These are phyloP conservation scores for Kalaharituber pfeilii DNA, from an alignment of 2,329 filamentous ascomycete species.

Conservation along the genomic window DNA sequence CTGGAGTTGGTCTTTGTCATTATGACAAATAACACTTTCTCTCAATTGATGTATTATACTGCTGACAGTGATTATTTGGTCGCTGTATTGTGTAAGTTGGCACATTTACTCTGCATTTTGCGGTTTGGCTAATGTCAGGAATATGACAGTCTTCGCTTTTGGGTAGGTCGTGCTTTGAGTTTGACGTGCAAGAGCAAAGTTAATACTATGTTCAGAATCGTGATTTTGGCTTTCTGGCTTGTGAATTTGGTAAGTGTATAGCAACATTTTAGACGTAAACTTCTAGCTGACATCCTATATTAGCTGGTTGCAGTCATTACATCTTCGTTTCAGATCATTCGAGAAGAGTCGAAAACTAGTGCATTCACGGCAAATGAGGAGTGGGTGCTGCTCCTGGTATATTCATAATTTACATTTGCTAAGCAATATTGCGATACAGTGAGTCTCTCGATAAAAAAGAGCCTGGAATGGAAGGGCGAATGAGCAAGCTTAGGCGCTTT, in stretches of 20 bases:
- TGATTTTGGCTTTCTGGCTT: conserved; percentile 91
- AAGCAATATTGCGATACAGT: conserved; percentile 1
- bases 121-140: not conserved
- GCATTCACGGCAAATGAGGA: conserved; percentile 69
- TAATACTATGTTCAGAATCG: conserved; percentile 33
- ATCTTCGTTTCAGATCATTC: conserved; percentile 92
- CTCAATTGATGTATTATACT: conserved; percentile 84
- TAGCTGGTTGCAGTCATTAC: conserved; percentile 82
- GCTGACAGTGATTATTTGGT: conserved; percentile 81
- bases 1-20: conserved; percentile 91
- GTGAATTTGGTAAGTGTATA: conserved; percentile 51
- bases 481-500: conserved; percentile 27
- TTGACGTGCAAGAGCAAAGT: not conserved
- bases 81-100: conserved; percentile 46
- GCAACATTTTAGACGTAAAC: not conserved
- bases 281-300: not conserved
- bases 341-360: conserved; percentile 78
- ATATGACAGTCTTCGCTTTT: conserved; percentile 36
- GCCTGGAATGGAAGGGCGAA: conserved; percentile 25
- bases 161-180: conserved; percentile 25
- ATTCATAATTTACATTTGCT: conserved; percentile 4
- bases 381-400: conserved; percentile 25
- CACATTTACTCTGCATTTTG: not conserved
- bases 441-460: conserved; percentile 23
- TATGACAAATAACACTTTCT: conserved; percentile 96